Evolutionary conservation across 805 yeast genomes (phyloP), one percentile per base, ranked within the genome.

Genomic region (Starmerella vitae): DNA sequence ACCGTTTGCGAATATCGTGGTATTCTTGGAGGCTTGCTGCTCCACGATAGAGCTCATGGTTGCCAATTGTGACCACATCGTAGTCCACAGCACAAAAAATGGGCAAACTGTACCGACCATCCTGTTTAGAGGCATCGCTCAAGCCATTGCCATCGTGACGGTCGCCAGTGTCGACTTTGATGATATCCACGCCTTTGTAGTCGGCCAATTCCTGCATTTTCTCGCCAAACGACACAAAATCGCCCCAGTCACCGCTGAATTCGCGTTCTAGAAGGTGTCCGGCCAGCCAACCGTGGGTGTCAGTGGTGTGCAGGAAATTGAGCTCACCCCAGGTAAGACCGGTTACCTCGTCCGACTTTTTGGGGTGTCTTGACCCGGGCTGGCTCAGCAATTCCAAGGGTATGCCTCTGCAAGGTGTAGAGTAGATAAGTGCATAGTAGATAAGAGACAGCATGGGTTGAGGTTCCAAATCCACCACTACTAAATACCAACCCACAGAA

Each of bases 271-370:
- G 75, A 29, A 73, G 51, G 61, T 88, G 98, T 0, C 96, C 96
- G 4, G 88, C 76, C 46, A 79, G 72, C 98, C 98, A 91, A 24
- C 67, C 96, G 58, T 91, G 98, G 2, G 96, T 88, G 53, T 91
- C 98, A 0, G 98, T 91, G 1, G 97, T 86, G 53, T 88, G 97
- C 20, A 88, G 52, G 50, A 91, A 82, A 61, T 91, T 88, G 34
- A 91, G 41, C 40, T 76, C 72, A 0, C 86, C 85, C 70, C 85
- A 67, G 9, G 58, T 53, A 22, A 85, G 52, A n/a, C 71, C 70
- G 37, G 91, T 60, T 29, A 71, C 53, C 5, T 53, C 30, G 37
- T 46, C 49, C 17, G 31, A 13, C 20, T 21, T 15, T 13, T 20
- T 17, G 15, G 47, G 48, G 12, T 20, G 38, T 19, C 34, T 39